Percentiles rank a stretch among this genome's conserved stretches.
Conservation (phyloP, 768 basidiomycete species). For the Xerocomus brunneocitrinus region DNA sequence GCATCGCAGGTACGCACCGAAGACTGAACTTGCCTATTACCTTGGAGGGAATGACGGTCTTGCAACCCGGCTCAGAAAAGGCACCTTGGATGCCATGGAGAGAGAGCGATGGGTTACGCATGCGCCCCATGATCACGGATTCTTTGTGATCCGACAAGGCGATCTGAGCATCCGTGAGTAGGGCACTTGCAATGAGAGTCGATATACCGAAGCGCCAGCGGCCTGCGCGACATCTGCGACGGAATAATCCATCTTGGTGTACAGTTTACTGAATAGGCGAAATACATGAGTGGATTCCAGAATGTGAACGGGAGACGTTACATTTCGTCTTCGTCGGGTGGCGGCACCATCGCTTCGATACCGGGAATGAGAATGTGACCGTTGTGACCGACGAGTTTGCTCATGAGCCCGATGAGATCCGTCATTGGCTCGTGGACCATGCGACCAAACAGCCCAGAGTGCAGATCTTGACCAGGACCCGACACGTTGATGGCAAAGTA, state of each 20-base stretch:
- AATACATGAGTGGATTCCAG: neutral
- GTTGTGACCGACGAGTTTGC: slow-evolving; percentile 71
- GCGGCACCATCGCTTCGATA: slow-evolving; percentile 77
- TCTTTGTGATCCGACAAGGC: slow-evolving; percentile 76
- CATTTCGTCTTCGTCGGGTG: slow-evolving; percentile 70
- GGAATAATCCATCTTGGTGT: slow-evolving; percentile 69
- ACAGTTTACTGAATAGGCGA: slow-evolving; percentile 48
- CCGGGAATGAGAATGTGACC: slow-evolving; percentile 90
- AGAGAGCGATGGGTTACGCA: slow-evolving; percentile 85
- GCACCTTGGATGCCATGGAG: slow-evolving; percentile 96
- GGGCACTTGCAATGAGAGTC: neutral
- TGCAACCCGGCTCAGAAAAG: slow-evolving; percentile 75
- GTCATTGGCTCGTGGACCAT: slow-evolving; percentile 92
- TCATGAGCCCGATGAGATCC: slow-evolving; percentile 79
- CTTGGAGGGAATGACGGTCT: slow-evolving; percentile 93
- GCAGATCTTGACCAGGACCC: slow-evolving; percentile 84
- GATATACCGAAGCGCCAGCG: slow-evolving; percentile 55
- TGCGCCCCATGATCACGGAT: slow-evolving; percentile 83
- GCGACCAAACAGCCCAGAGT: slow-evolving; percentile 84
- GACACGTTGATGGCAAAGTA: slow-evolving; percentile 82
- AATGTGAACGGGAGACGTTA: slow-evolving; percentile 26
- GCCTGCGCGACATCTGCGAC: slow-evolving; percentile 69
- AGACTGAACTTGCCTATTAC: slow-evolving; percentile 93
- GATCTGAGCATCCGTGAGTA: slow-evolving; percentile 32
- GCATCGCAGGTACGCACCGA: slow-evolving; percentile 45